Evolutionary conservation across 2,329 filamentous ascomycete species (phyloP).

Genomic region (Ophiostoma pallidulum): DNA sequence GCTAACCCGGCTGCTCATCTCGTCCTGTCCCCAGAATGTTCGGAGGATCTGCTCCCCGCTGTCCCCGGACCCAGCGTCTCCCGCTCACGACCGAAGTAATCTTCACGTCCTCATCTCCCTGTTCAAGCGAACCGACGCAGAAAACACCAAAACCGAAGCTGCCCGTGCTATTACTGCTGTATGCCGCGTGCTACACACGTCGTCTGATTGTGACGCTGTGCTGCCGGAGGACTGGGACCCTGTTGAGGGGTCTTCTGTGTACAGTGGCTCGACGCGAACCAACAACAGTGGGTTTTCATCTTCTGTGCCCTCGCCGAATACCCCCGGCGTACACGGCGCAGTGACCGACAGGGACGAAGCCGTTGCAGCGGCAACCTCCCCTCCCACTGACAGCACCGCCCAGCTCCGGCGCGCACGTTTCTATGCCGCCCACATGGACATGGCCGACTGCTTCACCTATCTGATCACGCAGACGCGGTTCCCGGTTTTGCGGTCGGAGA

Average conservation of each 20-base stretch:
- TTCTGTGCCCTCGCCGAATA: background rate
- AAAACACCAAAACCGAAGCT: conserved; percentile 51
- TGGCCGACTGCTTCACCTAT: conserved; percentile 37
- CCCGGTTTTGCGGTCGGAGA: conserved; percentile 49
- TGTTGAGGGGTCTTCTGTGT: conserved; percentile 18
- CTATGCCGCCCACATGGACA: conserved; percentile 34
- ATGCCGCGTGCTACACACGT: conserved; percentile 46
- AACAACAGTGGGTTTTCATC: conserved; percentile 3
- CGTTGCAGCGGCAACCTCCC: conserved; percentile 11
- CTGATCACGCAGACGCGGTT: conserved; percentile 50
- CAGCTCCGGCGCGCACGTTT: conserved; percentile 27
- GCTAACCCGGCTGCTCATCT: conserved; percentile 46
- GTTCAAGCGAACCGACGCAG: conserved; percentile 35
- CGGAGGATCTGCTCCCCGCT: conserved; percentile 36
- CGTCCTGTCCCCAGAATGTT: conserved; percentile 44
- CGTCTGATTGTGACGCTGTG: conserved; percentile 12
- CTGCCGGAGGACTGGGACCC: conserved; percentile 28
- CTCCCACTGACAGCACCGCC: background rate
- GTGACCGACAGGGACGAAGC: background rate
- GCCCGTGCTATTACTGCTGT: conserved; percentile 43
- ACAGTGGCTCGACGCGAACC: background rate
- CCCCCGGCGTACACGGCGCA: background rate
- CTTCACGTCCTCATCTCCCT: conserved; percentile 31
- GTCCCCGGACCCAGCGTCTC: conserved; percentile 27
- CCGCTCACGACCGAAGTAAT: conserved; percentile 25